Base-by-base conservation (phyloP, 2,329 filamentous ascomycete genomes). In the Talaromyces piceae region DNA sequence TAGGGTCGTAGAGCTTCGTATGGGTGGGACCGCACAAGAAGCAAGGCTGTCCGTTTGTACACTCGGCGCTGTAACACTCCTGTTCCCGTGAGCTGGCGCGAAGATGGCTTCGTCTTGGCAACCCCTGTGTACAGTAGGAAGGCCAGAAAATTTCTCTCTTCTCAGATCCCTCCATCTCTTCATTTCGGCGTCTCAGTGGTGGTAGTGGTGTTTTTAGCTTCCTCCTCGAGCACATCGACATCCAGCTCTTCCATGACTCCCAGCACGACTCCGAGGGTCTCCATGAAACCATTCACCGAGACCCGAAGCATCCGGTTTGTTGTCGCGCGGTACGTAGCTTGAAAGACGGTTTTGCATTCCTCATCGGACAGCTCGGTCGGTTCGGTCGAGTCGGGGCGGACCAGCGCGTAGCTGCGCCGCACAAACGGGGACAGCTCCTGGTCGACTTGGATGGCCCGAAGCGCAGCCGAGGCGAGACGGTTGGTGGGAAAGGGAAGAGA, bases 301-400 rank as follows among this genome's bases (percentile, higher is more conserved):
- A 98, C 93, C 41, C 93, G 84, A 52, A 98, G 78, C 91, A 97
- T 97, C 59, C 93, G 85, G 66, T 96, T 95, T 18, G 93, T 97
- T 0, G 89, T 89, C 1, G 93, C 93, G 50, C 78, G 80, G 71
- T 97, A 97, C 54, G 86, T 79, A 8, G 88, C 86, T 54, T 79
- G 77, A 45, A 97, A 75, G 4, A 91, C 70, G 1, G 73, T 78
- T 59, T 72, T 70, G 30, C 63, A 60, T 23, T 70, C 67, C 6
- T 67, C 66, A 6, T 57, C 56, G 50, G 51, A 8, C 5, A 22
- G 23, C 41, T 53, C 52, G 51, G 57, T 48, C 54, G 58, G 52
- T 44, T 57, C 58, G 54, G 54, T 54, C 47, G 58, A 47, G 47
- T 41, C 20, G 56, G 51, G 28, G 57, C 61, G 12, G 6, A 72